These are phyloP conservation scores for Eimeria necatrix DNA, from an alignment of 169 alveolate species.

Conservation along the genomic window DNA sequence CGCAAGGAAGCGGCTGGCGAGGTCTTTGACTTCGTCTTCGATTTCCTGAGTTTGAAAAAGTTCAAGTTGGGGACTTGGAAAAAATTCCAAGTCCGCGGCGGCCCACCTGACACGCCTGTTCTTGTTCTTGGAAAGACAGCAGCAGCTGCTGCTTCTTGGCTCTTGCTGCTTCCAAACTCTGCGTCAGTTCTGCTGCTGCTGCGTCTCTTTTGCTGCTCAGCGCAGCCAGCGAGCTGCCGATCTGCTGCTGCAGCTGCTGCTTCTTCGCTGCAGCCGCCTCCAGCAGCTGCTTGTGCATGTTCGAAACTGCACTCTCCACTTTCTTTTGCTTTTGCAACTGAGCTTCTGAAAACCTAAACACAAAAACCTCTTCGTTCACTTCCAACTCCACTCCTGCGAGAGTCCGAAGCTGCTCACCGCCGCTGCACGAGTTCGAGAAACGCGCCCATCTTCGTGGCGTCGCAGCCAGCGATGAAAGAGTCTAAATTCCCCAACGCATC, in stretches of 20 bases:
- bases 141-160: not conserved
- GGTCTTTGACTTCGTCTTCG: not conserved
- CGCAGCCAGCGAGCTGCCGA: not conserved
- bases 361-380: not conserved
- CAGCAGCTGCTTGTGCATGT: not conserved
- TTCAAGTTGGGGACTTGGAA: too few relatives aligned
- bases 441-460: conserved; percentile 14
- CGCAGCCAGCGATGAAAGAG: conserved; percentile 2
- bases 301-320: not conserved
- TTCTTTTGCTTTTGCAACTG: not conserved
- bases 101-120: not conserved
- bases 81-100: too few relatives aligned
- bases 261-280: not conserved
- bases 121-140: not conserved
- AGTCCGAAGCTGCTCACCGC: not conserved
- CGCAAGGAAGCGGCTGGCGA: not conserved
- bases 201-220: not conserved
- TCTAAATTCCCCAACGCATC: not conserved
- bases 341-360: conserved; percentile 7
- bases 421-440: not conserved
- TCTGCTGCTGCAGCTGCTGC: not conserved
- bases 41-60: not conserved
- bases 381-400: too few relatives aligned
- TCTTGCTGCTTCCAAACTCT: not conserved
- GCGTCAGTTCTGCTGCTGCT: not conserved